phyloP scores from a whole-genome alignment of 2,329 filamentous ascomycete species.

The Penicillium digitatum region DNA sequence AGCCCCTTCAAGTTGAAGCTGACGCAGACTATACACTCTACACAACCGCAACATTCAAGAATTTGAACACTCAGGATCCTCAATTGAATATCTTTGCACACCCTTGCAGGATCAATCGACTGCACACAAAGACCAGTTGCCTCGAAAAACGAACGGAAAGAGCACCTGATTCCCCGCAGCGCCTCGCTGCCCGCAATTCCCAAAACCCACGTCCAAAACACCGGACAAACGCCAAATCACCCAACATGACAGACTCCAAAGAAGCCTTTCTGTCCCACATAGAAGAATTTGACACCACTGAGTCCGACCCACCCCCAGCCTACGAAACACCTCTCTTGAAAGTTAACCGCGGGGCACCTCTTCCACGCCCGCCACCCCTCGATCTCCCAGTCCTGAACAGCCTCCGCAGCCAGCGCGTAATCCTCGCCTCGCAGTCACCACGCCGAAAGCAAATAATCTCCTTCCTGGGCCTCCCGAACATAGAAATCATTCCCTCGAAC shows the following conservation, averaged over 20 bases:
- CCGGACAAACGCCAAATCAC: not conserved
- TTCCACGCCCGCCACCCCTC: slow-evolving; percentile 55
- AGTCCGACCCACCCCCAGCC: slow-evolving; percentile 33
- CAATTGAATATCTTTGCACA: not conserved
- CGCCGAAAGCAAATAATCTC: slow-evolving; percentile 74
- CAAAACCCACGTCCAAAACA: not conserved
- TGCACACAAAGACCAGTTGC: not conserved
- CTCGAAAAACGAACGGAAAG: not conserved
- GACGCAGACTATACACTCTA: not conserved
- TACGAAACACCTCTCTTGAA: slow-evolving; percentile 28
- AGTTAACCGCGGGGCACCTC: slow-evolving; percentile 21
- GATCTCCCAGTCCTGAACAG: slow-evolving; percentile 73
- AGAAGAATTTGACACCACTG: slow-evolving; percentile 3
- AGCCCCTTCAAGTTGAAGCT: not conserved
- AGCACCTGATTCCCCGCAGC: not conserved
- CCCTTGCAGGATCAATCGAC: not conserved
- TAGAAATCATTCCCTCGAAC: slow-evolving; percentile 80
- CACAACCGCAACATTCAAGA: not conserved
- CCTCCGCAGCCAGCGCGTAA: slow-evolving; percentile 73
- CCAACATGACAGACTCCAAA: slow-evolving; percentile 32
- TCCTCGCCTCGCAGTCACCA: slow-evolving; percentile 87
- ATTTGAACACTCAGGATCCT: not conserved
- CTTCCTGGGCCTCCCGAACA: slow-evolving; percentile 71
- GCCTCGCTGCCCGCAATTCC: not conserved
- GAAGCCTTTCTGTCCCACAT: slow-evolving; percentile 22